These are phyloP conservation scores for Rhizopus delemar DNA, from an alignment of 371 early-diverging fungal species.

Conservation along the genomic window DNA sequence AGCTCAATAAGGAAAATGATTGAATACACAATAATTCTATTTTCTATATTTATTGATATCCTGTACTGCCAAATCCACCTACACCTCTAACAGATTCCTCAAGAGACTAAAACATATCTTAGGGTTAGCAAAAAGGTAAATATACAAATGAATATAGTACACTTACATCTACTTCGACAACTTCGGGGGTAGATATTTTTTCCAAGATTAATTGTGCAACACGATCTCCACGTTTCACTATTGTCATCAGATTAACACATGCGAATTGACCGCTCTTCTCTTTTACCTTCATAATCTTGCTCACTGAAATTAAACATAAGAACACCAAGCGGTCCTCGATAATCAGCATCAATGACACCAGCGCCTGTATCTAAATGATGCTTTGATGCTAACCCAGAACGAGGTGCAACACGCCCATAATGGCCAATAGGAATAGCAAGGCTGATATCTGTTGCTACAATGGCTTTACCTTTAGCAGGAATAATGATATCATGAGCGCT, in stretches of 20 bases:
- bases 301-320: conserved; percentile 92
- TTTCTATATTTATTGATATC: conserved; percentile 44
- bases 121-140: conserved; percentile 1
- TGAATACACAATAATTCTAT: too few relatives aligned
- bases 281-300: conserved; percentile 71
- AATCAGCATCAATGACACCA: conserved; percentile 97
- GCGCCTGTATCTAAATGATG: conserved; percentile 93
- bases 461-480: conserved; percentile 69
- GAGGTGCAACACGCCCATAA: conserved; percentile 96
- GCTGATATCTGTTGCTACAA: conserved; percentile 83
- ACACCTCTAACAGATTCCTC: conserved; percentile 83
- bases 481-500: conserved; percentile 71
- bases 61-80: conserved; percentile 95
- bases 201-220: conserved; percentile 97
- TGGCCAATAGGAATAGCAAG: conserved; percentile 84
- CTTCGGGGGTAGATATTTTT: conserved; percentile 78
- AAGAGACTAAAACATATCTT: conserved; percentile 46
- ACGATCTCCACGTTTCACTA: conserved; percentile 88
- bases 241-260: conserved; percentile 12
- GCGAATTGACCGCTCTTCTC: neutral
- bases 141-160: too few relatives aligned
- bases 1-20: too few relatives aligned
- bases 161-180: conserved; percentile 74
- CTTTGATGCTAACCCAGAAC: conserved; percentile 91
- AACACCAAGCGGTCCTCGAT: conserved; percentile 80